phyloP scores from a whole-genome alignment of 257 asterid species.

The Henckelia pumila region DNA sequence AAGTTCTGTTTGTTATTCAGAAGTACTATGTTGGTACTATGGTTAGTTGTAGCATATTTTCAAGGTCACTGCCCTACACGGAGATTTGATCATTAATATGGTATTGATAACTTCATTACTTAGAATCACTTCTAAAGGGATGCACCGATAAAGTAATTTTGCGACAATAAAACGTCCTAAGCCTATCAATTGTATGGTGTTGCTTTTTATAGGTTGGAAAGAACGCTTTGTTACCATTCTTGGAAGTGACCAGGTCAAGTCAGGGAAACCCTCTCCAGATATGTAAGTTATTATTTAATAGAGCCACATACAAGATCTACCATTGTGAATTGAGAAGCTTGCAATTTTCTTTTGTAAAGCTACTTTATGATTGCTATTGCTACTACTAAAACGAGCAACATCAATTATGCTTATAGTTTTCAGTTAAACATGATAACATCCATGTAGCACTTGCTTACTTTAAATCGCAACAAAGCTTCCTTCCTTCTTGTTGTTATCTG shows the following conservation, averaged over 20 bases:
- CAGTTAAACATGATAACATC: conserved; percentile 1
- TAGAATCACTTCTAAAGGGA: not conserved
- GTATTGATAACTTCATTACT: not conserved
- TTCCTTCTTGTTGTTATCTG: conserved; percentile 14
- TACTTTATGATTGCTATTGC: not conserved
- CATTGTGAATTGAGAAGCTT: not conserved
- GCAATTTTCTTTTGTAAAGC: not conserved
- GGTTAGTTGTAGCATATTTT: conserved; percentile 10
- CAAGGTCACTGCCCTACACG: conserved; percentile 12
- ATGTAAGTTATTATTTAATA: conserved; percentile 45
- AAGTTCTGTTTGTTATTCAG: conserved; percentile 1
- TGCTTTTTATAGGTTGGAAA: conserved; percentile 65
- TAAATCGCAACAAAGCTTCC: conserved; percentile 12
- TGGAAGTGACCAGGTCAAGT: conserved; percentile 80
- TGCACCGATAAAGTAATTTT: not conserved
- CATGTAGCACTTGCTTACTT: not conserved
- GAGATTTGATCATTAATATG: not conserved
- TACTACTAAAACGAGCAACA: not conserved
- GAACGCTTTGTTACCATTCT: conserved; percentile 65
- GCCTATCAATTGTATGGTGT: not conserved
- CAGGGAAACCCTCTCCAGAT: conserved; percentile 94
- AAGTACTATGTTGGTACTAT: conserved; percentile 9
- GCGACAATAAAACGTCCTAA: not conserved
- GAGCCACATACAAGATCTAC: not conserved
- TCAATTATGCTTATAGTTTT: not conserved